Conservation (phyloP, 2,329 filamentous ascomycete genomes). For the Alternaria ventricosa region DNA sequence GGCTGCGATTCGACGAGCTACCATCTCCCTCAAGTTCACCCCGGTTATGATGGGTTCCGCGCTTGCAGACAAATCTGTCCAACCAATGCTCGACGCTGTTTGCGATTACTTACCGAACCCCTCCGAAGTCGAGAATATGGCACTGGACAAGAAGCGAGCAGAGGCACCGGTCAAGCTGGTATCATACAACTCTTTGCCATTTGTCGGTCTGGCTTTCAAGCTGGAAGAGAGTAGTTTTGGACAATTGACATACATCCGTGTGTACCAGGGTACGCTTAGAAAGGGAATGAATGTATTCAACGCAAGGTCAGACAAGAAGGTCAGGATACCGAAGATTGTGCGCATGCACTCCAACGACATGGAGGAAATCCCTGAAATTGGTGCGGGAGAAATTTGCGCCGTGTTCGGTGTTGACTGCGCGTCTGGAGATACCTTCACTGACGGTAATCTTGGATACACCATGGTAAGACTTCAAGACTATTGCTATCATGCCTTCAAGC, state of each 20-base stretch:
- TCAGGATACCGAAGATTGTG: slow-evolving; percentile 95
- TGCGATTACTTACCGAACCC: slow-evolving; percentile 97
- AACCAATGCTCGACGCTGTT: slow-evolving; percentile 95
- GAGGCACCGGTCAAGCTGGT: slow-evolving; percentile 87
- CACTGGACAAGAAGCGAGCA: slow-evolving; percentile 78
- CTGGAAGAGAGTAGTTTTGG: slow-evolving; percentile 98
- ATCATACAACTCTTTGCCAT: slow-evolving; percentile 91
- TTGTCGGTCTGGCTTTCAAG: slow-evolving; percentile 97
- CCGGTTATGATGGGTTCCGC: slow-evolving; percentile 97
- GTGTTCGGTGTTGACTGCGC: slow-evolving; percentile 98
- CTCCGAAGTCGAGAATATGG: slow-evolving; percentile 84
- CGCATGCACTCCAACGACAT: slow-evolving; percentile 99
- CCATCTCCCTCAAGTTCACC: slow-evolving; percentile 87
- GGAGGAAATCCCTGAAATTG: slow-evolving; percentile 93
- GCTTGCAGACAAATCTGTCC: slow-evolving; percentile 90
- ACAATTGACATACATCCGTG: slow-evolving; percentile 96
- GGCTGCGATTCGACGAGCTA: slow-evolving; percentile 87
- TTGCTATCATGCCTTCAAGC: slow-evolving; percentile 3
- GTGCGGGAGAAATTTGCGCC: slow-evolving; percentile 96
- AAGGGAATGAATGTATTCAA: slow-evolving; percentile 95
- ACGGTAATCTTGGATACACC: slow-evolving; percentile 87
- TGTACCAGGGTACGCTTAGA: slow-evolving; percentile 90
- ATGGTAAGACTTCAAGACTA: slow-evolving; percentile 62
- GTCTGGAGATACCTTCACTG: slow-evolving; percentile 97
- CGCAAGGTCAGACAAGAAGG: slow-evolving; percentile 91